Percentiles rank a stretch among this genome's conserved stretches.
These are phyloP conservation scores for Sedum album DNA, from an alignment of 164 flowering plant species.

Conservation along the genomic window DNA sequence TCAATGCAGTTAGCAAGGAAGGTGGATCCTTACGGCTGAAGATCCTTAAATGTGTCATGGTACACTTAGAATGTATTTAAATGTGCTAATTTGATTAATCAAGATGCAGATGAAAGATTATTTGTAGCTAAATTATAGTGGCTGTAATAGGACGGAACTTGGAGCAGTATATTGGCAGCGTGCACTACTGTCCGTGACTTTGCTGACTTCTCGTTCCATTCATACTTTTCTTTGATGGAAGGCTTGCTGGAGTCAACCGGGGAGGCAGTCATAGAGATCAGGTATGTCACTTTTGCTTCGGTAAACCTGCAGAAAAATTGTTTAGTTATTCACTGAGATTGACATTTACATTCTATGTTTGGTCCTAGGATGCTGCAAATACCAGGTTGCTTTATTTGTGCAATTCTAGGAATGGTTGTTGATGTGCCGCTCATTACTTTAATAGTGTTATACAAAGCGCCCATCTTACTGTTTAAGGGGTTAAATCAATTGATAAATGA, in stretches of 20 bases:
- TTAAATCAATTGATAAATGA: conserved; percentile 76
- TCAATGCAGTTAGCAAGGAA: conserved; percentile 1
- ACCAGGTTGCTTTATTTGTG: not conserved
- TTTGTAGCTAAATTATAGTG: not conserved
- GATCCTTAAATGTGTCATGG: not conserved
- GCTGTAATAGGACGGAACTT: not conserved
- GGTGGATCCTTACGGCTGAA: not conserved
- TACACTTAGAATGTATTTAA: not conserved
- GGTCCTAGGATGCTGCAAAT: not conserved
- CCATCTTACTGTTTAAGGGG: conserved; percentile 32
- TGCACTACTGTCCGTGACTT: conserved; percentile 17
- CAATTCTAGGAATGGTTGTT: conserved; percentile 8
- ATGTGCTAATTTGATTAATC: not conserved
- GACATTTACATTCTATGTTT: not conserved
- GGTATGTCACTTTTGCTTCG: too few relatives aligned
- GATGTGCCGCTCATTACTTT: not conserved
- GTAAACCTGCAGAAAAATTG: too few relatives aligned
- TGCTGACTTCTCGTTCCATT: conserved; percentile 21
- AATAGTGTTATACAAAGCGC: conserved; percentile 2
- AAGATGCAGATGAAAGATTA: not conserved
- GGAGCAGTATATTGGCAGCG: conserved; percentile 14
- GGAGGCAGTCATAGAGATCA: too few relatives aligned
- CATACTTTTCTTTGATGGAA: conserved; percentile 22
- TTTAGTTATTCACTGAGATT: not conserved
- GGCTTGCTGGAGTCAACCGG: conserved; percentile 17